Conservation (phyloP, 768 basidiomycete genomes). For the Gymnopilus dilepis region DNA sequence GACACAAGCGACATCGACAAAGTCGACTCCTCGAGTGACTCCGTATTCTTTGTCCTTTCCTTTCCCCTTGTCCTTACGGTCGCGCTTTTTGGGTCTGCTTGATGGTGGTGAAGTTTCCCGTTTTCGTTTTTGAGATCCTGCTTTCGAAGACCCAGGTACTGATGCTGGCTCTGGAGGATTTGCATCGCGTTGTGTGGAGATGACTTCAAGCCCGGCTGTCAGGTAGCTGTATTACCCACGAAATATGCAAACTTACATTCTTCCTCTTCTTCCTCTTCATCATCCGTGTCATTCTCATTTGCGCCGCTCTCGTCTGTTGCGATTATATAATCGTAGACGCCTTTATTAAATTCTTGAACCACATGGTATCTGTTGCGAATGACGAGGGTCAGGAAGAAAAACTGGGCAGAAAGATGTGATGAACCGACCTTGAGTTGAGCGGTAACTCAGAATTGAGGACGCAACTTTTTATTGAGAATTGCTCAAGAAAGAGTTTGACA, state of each 20-base stretch:
- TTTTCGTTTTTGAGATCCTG: constrained; percentile 59
- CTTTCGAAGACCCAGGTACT: constrained; percentile 26
- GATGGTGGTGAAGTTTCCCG: constrained; percentile 50
- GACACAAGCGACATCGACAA: constrained; percentile 95
- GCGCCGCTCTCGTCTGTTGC: constrained; percentile 90
- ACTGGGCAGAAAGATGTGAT: not conserved
- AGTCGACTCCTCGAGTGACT: constrained; percentile 95
- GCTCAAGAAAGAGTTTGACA: constrained; percentile 96
- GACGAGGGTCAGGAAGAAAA: not conserved
- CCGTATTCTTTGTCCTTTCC: constrained; percentile 81
- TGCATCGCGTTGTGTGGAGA: constrained; percentile 56
- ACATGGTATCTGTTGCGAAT: constrained; percentile 75
- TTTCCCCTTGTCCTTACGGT: constrained; percentile 56
- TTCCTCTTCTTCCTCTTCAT: constrained; percentile 42
- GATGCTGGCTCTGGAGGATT: constrained; percentile 18
- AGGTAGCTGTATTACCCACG: not conserved
- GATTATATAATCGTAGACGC: constrained; percentile 98
- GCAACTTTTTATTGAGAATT: constrained; percentile 95
- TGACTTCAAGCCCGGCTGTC: constrained; percentile 43
- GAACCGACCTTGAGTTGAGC: constrained; percentile 79
- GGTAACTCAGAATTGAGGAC: constrained; percentile 97
- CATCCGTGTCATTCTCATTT: constrained; percentile 43
- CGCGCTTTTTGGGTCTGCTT: constrained; percentile 44
- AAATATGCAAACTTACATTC: constrained; percentile 32
- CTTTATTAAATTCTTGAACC: constrained; percentile 98